Conservation (phyloP, 352 stramenopile genomes). For the Blastocystis hominis region DNA sequence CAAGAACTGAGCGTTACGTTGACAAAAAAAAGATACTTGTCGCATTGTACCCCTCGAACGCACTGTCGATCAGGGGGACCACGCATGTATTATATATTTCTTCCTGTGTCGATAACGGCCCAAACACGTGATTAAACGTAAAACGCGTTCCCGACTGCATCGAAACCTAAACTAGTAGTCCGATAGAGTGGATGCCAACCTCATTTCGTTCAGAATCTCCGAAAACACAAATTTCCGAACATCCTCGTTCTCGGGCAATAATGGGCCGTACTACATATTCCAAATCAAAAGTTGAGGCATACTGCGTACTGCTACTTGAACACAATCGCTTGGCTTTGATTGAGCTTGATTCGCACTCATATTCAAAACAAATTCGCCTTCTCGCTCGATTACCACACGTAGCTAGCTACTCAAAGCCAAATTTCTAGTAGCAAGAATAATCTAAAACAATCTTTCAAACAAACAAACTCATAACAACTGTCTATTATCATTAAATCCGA, state of each 20-base stretch:
- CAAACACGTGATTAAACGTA: conserved; percentile 78
- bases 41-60: conserved; percentile 52
- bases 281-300: neutral
- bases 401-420: neutral
- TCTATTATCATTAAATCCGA: no score
- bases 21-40: neutral
- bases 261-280: conserved; percentile 15
- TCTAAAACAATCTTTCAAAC: neutral
- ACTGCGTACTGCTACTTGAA: conserved; percentile 50
- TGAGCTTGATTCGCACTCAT: neutral
- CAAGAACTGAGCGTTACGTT: conserved; percentile 65
- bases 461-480: neutral
- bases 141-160: conserved; percentile 75
- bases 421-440: neutral
- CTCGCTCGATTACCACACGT: neutral
- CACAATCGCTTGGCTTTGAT: conserved; percentile 39
- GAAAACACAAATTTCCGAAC: conserved; percentile 17
- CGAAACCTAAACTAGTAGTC: conserved; percentile 52
- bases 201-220: neutral
- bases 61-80: conserved; percentile 67
- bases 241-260: conserved; percentile 42
- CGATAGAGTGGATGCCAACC: neutral
- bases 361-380: neutral
- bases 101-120: conserved; percentile 69
- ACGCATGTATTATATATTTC: conserved; percentile 71